Conservation (phyloP, 345 rosid species). For the Acer campestre region DNA sequence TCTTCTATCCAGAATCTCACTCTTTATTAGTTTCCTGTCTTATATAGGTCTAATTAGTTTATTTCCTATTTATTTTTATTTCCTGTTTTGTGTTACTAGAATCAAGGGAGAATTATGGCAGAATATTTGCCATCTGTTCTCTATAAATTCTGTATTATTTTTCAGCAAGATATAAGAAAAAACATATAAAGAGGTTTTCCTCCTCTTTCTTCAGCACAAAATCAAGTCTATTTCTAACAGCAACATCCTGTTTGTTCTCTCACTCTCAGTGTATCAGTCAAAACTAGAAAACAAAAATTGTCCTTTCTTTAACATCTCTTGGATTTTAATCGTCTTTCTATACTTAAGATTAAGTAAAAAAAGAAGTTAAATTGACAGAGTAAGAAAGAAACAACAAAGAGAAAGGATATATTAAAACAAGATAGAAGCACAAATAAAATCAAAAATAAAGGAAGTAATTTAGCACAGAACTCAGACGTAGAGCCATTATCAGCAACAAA, state of each 20-base stretch:
- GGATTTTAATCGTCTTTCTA: neutral
- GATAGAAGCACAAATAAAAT: neutral
- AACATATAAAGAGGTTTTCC: too few relatives aligned
- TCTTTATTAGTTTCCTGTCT: too few relatives aligned
- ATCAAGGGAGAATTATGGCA: too few relatives aligned
- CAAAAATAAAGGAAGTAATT: neutral
- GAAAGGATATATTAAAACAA: neutral
- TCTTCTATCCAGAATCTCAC: too few relatives aligned
- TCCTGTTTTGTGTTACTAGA: too few relatives aligned
- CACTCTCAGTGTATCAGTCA: neutral
- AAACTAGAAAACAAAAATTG: neutral
- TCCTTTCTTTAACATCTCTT: neutral
- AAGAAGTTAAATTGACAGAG: neutral
- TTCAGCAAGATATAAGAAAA: too few relatives aligned
- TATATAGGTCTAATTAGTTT: too few relatives aligned
- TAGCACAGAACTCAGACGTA: neutral
- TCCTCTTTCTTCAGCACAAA: too few relatives aligned
- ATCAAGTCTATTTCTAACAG: neutral
- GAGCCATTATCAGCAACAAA: neutral
- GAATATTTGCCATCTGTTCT: too few relatives aligned
- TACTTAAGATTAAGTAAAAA: neutral
- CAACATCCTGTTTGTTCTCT: neutral
- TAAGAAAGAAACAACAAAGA: neutral
- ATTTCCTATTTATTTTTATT: too few relatives aligned
- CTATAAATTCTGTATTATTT: too few relatives aligned